These are phyloP conservation scores for Pycnococcus provasolii DNA, from an alignment of 139 green algal species.

Conservation along the genomic window DNA sequence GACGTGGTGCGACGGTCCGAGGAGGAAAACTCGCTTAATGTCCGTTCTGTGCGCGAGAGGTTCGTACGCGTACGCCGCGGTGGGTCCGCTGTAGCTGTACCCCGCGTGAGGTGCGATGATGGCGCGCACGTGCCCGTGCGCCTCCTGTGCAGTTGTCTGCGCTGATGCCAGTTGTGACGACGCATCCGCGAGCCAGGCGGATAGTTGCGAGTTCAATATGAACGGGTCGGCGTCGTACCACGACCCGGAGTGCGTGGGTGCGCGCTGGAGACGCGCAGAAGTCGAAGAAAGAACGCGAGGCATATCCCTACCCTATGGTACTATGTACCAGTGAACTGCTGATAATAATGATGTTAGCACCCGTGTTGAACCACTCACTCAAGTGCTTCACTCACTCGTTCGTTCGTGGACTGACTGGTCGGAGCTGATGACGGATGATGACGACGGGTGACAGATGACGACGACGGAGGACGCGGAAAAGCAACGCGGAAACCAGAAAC, in stretches of 20 bases:
- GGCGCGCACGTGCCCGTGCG: background rate
- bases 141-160: background rate
- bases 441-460: too few relatives aligned
- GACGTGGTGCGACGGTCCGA: constrained; percentile 77
- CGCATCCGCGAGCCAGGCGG: background rate
- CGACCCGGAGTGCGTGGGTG: background rate
- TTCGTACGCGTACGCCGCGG: constrained; percentile 33
- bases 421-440: too few relatives aligned
- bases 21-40: constrained; percentile 32
- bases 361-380: too few relatives aligned
- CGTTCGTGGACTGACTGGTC: too few relatives aligned
- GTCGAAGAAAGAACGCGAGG: too few relatives aligned
- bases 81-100: constrained; percentile 34
- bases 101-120: constrained; percentile 28
- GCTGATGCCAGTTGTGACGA: background rate
- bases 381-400: too few relatives aligned
- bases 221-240: background rate
- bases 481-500: too few relatives aligned
- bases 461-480: too few relatives aligned
- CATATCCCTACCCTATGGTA: too few relatives aligned
- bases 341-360: too few relatives aligned
- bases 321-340: too few relatives aligned
- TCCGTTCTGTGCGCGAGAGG: background rate
- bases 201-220: background rate
- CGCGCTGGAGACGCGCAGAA: too few relatives aligned